A percentile compares a stretch with the other conserved stretches of the same genome.
phyloP scores from a whole-genome alignment of 257 asterid species.

The Paulownia fortunei region DNA sequence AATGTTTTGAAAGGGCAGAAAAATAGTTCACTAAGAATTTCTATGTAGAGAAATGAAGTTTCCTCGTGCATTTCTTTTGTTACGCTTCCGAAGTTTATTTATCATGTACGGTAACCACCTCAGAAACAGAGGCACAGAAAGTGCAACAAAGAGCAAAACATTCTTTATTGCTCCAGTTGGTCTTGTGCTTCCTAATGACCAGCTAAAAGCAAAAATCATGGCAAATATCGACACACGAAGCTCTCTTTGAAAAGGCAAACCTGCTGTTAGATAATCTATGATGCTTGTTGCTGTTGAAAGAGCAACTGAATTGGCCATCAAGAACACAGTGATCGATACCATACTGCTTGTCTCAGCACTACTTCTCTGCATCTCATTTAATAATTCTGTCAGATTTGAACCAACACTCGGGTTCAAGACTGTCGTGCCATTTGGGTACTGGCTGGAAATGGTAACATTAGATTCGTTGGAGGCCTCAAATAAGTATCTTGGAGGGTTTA shows the following conservation, averaged over 20 bases:
- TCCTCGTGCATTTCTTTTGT: not conserved
- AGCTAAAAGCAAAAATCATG: slow-evolving; percentile 28
- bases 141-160: not conserved
- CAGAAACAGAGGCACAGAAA: slow-evolving; percentile 13
- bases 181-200: slow-evolving; percentile 23
- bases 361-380: not conserved
- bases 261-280: slow-evolving; percentile 16
- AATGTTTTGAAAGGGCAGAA: no score
- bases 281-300: slow-evolving; percentile 24
- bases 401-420: not conserved
- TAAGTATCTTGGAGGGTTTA: slow-evolving; percentile 32
- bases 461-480: not conserved
- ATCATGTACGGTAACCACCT: slow-evolving; percentile 5
- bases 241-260: slow-evolving; percentile 40
- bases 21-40: no score
- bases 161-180: slow-evolving; percentile 14
- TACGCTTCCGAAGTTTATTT: not conserved
- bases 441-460: not conserved
- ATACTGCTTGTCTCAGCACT: not conserved
- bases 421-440: not conserved
- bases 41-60: no score
- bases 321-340: not conserved
- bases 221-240: slow-evolving; percentile 10
- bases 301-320: slow-evolving; percentile 29
- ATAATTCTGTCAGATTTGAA: not conserved